Conservation (phyloP, 192 early-diverging fungal species). For the Entomortierella beljakovae region DNA sequence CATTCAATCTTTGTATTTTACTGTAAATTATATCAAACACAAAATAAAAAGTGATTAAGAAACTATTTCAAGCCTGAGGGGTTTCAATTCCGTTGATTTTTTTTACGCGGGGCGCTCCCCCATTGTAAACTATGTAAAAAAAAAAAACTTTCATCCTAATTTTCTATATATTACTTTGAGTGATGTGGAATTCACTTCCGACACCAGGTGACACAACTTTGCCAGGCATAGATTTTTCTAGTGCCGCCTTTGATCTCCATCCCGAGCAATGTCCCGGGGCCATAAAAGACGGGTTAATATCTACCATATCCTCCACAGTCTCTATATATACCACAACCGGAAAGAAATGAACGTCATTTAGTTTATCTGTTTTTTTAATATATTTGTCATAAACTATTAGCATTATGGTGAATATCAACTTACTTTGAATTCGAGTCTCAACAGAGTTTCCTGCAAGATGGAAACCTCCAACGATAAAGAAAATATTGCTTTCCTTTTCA, state of each 20-base stretch:
- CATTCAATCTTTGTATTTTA: neutral
- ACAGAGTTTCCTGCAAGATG: constrained; percentile 43
- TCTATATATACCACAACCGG: neutral
- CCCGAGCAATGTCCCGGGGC: constrained; percentile 57
- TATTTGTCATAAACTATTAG: neutral
- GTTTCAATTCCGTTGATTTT: too few species aligned
- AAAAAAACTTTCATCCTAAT: too few species aligned
- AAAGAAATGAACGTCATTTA: neutral
- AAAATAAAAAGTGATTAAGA: too few species aligned
- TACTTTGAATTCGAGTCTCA: constrained; percentile 42
- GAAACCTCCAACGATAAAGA: constrained; percentile 52
- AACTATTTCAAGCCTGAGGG: too few species aligned
- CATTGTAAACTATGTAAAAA: too few species aligned
- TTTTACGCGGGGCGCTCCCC: too few species aligned
- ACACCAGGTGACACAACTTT: constrained; percentile 33
- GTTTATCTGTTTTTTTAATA: neutral
- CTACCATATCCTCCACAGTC: constrained; percentile 36
- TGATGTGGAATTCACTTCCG: constrained; percentile 44
- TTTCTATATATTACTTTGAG: neutral
- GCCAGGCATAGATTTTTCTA: constrained; percentile 43
- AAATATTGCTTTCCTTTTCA: constrained; percentile 9
- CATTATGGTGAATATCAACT: neutral
- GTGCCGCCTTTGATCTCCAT: constrained; percentile 45
- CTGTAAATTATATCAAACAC: too few species aligned
- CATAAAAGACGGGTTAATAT: constrained; percentile 32